Evolutionary conservation across 805 yeast species (phyloP).

Genomic region (Metschnikowia reukaufii): DNA sequence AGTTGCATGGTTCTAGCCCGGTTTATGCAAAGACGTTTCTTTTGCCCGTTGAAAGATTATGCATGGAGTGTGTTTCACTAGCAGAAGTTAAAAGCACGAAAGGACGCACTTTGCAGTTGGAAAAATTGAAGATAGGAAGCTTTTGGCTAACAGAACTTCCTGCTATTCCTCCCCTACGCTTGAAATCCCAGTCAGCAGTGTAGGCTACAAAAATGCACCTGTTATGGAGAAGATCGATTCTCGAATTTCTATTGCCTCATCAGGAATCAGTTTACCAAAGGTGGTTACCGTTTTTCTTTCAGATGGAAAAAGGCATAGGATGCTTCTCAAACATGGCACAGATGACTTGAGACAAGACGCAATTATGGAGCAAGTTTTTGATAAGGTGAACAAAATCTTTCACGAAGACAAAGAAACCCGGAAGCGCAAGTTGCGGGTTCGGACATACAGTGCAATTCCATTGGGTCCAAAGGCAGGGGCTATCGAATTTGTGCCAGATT

Average conservation of each 20-base stretch:
- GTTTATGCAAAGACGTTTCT: conserved; percentile 32
- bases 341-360: conserved; percentile 96
- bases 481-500: conserved; percentile 83
- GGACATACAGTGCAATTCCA: conserved; percentile 90
- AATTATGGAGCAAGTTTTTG: conserved; percentile 96
- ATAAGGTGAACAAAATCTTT: conserved; percentile 73
- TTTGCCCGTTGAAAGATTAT: conserved; percentile 48
- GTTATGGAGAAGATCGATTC: conserved; percentile 46
- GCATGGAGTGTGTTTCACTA: conserved; percentile 50
- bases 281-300: conserved; percentile 56
- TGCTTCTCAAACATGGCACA: conserved; percentile 77
- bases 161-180: conserved; percentile 69
- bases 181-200: conserved; percentile 41
- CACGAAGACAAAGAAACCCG: conserved; percentile 54
- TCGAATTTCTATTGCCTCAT: conserved; percentile 59
- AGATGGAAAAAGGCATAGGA: conserved; percentile 57
- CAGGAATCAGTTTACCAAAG: conserved; percentile 89
- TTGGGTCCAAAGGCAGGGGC: conserved; percentile 85
- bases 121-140: conserved; percentile 40
- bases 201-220: conserved; percentile 48
- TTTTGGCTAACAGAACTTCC: conserved; percentile 54
- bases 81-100: conserved; percentile 47
- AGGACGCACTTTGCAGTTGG: conserved; percentile 32
- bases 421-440: conserved; percentile 55
- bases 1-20: conserved; percentile 29